Conservation (phyloP, 768 basidiomycete species). For the Lactarius akahatsu region DNA sequence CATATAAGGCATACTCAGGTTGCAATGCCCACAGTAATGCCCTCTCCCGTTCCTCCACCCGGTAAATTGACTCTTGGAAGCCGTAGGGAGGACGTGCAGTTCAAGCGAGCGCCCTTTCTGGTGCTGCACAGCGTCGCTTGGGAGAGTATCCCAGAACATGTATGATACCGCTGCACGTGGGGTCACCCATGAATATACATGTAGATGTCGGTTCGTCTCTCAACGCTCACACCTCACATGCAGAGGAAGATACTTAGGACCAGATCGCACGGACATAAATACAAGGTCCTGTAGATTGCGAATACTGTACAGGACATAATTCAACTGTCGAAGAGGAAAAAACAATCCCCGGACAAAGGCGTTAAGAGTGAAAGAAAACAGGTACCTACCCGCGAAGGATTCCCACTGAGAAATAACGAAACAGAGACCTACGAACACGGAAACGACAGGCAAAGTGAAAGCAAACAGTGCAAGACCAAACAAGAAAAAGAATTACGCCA, state of each 20-base stretch:
- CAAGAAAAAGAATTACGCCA: neutral
- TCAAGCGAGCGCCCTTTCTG: no score
- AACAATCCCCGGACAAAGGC: neutral
- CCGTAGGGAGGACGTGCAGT: no score
- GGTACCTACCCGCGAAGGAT: neutral
- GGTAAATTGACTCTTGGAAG: no score
- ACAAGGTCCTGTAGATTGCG: neutral
- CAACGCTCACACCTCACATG: neutral
- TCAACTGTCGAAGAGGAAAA: neutral
- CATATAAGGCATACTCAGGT: no score
- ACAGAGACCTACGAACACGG: neutral
- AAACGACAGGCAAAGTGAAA: neutral
- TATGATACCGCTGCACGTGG: no score
- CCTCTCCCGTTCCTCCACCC: no score
- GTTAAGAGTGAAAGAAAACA: neutral
- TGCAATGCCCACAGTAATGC: no score
- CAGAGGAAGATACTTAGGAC: neutral
- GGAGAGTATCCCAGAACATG: no score
- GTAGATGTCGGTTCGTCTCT: no score
- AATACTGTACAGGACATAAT: neutral
- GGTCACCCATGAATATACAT: no score
- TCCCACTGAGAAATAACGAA: neutral
- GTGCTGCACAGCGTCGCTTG: no score
- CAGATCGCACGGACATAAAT: neutral
- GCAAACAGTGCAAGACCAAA: neutral